Conservation (phyloP, 768 basidiomycete species). For the Leccinellum rugosiceps region DNA sequence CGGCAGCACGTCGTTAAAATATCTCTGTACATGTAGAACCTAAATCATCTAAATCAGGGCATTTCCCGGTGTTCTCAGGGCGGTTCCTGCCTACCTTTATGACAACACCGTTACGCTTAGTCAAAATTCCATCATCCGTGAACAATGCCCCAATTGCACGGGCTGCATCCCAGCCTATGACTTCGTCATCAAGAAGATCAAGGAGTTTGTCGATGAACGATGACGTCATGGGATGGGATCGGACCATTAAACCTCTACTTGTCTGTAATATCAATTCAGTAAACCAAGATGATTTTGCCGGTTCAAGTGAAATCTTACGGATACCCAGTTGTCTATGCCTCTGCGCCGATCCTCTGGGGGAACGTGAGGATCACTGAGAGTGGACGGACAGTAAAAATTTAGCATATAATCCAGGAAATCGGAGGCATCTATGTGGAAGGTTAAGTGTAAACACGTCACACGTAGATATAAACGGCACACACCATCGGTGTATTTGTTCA, state of each 20-base stretch:
- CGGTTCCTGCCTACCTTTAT: constrained; percentile 54
- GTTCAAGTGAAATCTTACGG: constrained; percentile 45
- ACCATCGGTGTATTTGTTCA: constrained; percentile 81
- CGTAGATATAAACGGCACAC: constrained; percentile 11
- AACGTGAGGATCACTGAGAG: constrained; percentile 38
- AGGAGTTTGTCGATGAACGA: constrained; percentile 64
- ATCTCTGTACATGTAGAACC: constrained; percentile 74
- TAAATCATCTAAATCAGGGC: constrained; percentile 28
- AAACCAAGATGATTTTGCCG: not conserved
- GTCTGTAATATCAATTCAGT: constrained; percentile 44
- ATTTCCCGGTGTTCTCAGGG: not conserved
- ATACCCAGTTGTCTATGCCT: constrained; percentile 62
- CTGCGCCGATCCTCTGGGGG: constrained; percentile 41
- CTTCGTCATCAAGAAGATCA: constrained; percentile 62
- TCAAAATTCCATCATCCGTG: constrained; percentile 58
- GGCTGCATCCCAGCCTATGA: constrained; percentile 71
- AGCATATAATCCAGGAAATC: constrained; percentile 44
- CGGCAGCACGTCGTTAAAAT: constrained; percentile 69
- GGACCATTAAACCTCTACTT: constrained; percentile 73
- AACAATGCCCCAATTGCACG: constrained; percentile 68
- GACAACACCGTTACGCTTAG: constrained; percentile 74
- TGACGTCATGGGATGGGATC: constrained; percentile 59
- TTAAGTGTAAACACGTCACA: not conserved
- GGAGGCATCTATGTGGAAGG: constrained; percentile 38
- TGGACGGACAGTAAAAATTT: constrained; percentile 45